Base-by-base conservation (phyloP, 306 rosid species). In the Fragaria vesca region DNA sequence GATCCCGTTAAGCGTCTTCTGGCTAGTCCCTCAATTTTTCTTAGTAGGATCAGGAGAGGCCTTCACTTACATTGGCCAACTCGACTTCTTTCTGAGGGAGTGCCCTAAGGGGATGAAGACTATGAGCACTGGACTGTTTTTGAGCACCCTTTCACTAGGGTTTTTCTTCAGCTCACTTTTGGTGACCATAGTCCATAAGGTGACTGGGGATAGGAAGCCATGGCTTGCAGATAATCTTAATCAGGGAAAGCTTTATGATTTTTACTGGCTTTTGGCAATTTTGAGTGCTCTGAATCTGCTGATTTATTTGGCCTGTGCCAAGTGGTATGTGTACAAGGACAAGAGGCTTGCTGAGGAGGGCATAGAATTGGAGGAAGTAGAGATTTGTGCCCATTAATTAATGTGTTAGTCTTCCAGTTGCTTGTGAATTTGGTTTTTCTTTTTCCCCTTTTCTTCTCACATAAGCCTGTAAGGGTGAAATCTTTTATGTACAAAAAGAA, bases 71-170 rank as follows among this genome's bases (percentile, higher is more conserved):
- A 89, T 89, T 73, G 98, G 98, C 0, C 97, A 94, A 55, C 81
- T 94, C 5, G 93, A 90, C 48, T 94, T 94, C 60, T 92, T 94
- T 76, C 84, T 92, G 0, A 82, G 95, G 61, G 98, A 94, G 75
- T 92, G 97, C 24, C 97, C 98, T 0, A 90, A 92, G 71, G 97
- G 98, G 60, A 94, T 92, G 97, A 92, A 92, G 80, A 92, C 97
- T 0, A 89, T 90, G 93, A 94, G 98, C 83, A 94, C 97, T 1
- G 98, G 97, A 18, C 71, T 92, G 75, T 94, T 94, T 63, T 75
- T 94, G 83, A 94, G 97, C 78, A 89, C 97, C 7, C 83, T 94
- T 3, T 83, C 97, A 0, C 34, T 94, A n/a, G 97, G 98, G 34
- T 92, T 88, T 60, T 94, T 92, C 85, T 62, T 92, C 24, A 94